phyloP scores from a whole-genome alignment of 805 yeast genomes.

The Monosporozyma aquatica region DNA sequence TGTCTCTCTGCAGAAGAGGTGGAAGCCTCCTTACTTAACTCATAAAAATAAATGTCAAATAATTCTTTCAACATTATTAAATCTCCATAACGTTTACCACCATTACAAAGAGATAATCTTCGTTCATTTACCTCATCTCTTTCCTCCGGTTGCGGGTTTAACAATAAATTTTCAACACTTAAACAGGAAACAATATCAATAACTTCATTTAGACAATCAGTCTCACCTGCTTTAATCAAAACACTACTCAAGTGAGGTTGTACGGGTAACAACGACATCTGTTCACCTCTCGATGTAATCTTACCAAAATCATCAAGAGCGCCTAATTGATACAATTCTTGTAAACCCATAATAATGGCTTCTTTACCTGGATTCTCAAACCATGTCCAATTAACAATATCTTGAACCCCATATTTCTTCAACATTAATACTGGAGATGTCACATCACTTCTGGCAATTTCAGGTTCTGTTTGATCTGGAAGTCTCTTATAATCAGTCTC shows the following conservation, averaged over 20 bases:
- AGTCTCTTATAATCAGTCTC: conserved; percentile 59
- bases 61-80: conserved; percentile 73
- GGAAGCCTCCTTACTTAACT: conserved; percentile 11
- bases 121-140: conserved; percentile 79
- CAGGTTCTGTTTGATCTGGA: conserved; percentile 82
- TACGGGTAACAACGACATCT: conserved; percentile 83
- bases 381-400: conserved; percentile 86
- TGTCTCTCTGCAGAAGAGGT: conserved; percentile 47
- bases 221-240: conserved; percentile 56
- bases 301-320: conserved; percentile 73
- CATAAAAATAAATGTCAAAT: conserved; percentile 41
- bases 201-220: conserved; percentile 50
- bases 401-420: conserved; percentile 74
- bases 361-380: conserved; percentile 80
- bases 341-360: conserved; percentile 65
- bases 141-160: conserved; percentile 69
- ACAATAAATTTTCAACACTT: conserved; percentile 79
- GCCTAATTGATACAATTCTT: conserved; percentile 64
- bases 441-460: conserved; percentile 78
- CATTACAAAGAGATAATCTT: conserved; percentile 57
- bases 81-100: conserved; percentile 76
- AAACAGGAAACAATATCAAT: conserved; percentile 87
- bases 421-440: conserved; percentile 76
- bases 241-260: conserved; percentile 91
- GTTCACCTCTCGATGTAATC: conserved; percentile 69